Conservation (phyloP, 805 yeast species). For the Suhomyces prunicola region DNA sequence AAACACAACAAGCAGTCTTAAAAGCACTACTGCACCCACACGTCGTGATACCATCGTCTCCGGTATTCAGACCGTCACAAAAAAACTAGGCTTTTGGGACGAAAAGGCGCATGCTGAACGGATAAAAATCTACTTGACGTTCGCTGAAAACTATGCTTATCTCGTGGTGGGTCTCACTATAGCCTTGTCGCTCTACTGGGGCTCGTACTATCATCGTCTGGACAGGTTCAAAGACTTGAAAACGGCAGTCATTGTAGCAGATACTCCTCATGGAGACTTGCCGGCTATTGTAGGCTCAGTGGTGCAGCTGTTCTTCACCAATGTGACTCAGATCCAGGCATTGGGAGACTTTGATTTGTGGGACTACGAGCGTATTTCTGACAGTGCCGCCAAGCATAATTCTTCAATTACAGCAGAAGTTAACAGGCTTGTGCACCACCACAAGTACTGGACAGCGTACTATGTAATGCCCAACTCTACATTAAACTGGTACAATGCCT, state of each 20-base stretch:
- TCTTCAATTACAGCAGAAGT: constrained; percentile 25
- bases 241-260: constrained; percentile 27
- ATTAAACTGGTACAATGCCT: constrained; percentile 18
- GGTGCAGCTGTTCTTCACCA: constrained; percentile 17
- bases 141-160: constrained; percentile 21
- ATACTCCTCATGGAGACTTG: constrained; percentile 16
- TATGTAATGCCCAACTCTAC: constrained; percentile 30
- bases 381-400: constrained; percentile 18
- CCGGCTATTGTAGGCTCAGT: constrained; percentile 24
- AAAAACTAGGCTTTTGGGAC: constrained; percentile 28
- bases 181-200: constrained; percentile 33
- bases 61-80: constrained; percentile 17
- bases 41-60: constrained; percentile 15
- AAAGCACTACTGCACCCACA: neutral
- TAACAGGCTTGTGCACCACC: constrained; percentile 27
- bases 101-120: constrained; percentile 23
- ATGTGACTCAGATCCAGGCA: constrained; percentile 16
- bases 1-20: neutral
- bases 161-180: constrained; percentile 21
- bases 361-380: constrained; percentile 14
- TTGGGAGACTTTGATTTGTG: constrained; percentile 25
- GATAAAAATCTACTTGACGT: constrained; percentile 17
- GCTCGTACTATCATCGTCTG: constrained; percentile 23
- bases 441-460: constrained; percentile 28
- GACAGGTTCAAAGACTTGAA: constrained; percentile 19